These are phyloP conservation scores for Malus hybrid DNA, from an alignment of 331 rosid species.

Conservation along the genomic window DNA sequence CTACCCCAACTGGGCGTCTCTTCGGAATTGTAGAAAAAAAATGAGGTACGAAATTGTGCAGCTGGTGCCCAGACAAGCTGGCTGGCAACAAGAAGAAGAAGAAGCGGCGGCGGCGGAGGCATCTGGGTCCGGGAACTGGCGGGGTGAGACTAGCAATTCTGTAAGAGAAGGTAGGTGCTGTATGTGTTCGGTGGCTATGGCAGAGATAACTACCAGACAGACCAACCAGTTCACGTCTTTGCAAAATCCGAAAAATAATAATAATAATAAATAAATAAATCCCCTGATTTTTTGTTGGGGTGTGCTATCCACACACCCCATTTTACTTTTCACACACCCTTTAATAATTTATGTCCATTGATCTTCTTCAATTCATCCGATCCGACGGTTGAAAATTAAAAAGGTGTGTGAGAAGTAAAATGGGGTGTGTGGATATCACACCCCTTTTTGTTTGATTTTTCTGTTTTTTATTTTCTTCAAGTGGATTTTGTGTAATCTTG, in stretches of 20 bases:
- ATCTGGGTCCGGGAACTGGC: slow-evolving; percentile 87
- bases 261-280: not conserved
- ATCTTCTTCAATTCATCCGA: no score
- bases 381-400: no score
- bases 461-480: not conserved
- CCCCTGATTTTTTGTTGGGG: not conserved
- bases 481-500: slow-evolving; percentile 3
- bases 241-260: slow-evolving; percentile 41
- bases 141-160: slow-evolving; percentile 98
- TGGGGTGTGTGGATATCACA: no score
- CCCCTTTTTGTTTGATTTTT: not conserved
- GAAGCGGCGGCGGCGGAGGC: slow-evolving; percentile 3
- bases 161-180: slow-evolving; percentile 74
- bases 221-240: slow-evolving; percentile 88
- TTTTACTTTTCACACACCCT: no score
- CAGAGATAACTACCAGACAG: slow-evolving; percentile 71
- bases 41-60: slow-evolving; percentile 94
- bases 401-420: no score
- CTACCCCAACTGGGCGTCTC: slow-evolving; percentile 10
- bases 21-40: slow-evolving; percentile 14
- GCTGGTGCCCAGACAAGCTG: slow-evolving; percentile 33
- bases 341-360: no score
- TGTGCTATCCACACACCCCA: no score
- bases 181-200: slow-evolving; percentile 95
- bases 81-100: slow-evolving; percentile 9